phyloP scores from a whole-genome alignment of 1,139 yeast species.

The Sugiyamaella novakii region DNA sequence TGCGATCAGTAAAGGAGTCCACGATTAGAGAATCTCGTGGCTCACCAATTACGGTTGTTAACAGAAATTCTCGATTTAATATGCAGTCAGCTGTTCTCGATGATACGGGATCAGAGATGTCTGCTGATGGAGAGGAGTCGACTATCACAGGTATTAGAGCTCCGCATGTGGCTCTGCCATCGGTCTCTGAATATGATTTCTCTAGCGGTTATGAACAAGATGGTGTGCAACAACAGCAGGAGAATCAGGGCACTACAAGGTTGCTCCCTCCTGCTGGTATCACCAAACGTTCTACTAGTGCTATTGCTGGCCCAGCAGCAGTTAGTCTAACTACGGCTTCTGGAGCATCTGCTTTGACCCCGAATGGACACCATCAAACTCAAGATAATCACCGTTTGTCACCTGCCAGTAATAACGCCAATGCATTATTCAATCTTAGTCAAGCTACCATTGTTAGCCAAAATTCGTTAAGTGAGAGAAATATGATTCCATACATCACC shows the following conservation, averaged over 20 bases:
- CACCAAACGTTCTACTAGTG: conserved; percentile 11
- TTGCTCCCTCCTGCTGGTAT: conserved; percentile 18
- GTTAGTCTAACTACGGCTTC: conserved; percentile 5
- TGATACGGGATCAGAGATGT: conserved; percentile 24
- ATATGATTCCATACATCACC: conserved; percentile 84
- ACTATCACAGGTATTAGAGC: conserved; percentile 20
- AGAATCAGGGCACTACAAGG: not conserved
- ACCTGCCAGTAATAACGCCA: conserved; percentile 16
- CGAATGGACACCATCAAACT: conserved; percentile 7
- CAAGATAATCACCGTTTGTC: conserved; percentile 8
- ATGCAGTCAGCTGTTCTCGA: conserved; percentile 33
- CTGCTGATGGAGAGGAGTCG: conserved; percentile 20
- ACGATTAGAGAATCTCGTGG: conserved; percentile 31
- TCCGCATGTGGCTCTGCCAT: conserved; percentile 25
- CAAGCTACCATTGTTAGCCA: conserved; percentile 64
- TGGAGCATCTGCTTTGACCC: not conserved
- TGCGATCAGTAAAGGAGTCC: conserved; percentile 23
- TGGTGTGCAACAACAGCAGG: not conserved
- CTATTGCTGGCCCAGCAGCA: conserved; percentile 5
- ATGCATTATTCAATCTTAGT: conserved; percentile 29
- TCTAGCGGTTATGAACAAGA: conserved; percentile 3
- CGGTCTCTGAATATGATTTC: conserved; percentile 20
- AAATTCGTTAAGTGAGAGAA: conserved; percentile 68
- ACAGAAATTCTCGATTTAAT: conserved; percentile 19
- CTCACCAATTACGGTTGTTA: conserved; percentile 31